phyloP scores from a whole-genome alignment of 495 filamentous ascomycete genomes.

The Pyrenula aspistea region DNA sequence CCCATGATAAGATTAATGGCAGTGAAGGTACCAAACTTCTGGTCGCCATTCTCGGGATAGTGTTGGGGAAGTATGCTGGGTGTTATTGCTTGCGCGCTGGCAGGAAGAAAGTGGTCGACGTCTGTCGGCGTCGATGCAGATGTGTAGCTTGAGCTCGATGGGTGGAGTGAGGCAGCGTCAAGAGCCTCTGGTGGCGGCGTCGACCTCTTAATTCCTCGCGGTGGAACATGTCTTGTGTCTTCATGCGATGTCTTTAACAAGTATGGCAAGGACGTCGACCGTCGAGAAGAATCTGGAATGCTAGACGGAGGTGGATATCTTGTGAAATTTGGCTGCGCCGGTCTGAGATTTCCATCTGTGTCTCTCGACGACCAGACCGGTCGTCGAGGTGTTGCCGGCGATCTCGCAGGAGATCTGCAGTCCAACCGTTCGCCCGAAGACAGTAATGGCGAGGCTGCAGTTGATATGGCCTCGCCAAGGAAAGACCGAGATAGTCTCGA shows the following conservation, averaged over 20 bases:
- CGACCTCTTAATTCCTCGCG: neutral
- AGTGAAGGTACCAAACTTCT: conserved; percentile 17
- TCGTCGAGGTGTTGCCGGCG: neutral
- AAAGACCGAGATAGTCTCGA: conserved; percentile 8
- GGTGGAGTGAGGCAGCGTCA: neutral
- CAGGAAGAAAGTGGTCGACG: conserved; percentile 8
- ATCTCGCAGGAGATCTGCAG: neutral
- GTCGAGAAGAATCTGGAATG: neutral
- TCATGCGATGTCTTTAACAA: neutral
- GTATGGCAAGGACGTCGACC: neutral
- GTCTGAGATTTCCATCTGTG: neutral
- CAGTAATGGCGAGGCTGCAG: conserved; percentile 16
- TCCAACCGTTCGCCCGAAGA: neutral
- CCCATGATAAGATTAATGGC: conserved; percentile 22
- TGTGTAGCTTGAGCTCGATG: neutral
- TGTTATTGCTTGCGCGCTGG: neutral
- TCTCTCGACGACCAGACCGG: neutral
- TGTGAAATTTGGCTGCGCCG: neutral
- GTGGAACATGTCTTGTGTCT: neutral
- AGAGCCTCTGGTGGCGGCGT: neutral
- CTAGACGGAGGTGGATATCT: neutral
- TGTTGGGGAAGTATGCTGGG: neutral
- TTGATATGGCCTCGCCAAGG: conserved; percentile 15
- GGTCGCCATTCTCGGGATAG: conserved; percentile 1
- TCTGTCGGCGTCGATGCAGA: neutral